Conservation (phyloP, 1,284 basidiomycete species). For the Kalmanozyma brasiliensis region DNA sequence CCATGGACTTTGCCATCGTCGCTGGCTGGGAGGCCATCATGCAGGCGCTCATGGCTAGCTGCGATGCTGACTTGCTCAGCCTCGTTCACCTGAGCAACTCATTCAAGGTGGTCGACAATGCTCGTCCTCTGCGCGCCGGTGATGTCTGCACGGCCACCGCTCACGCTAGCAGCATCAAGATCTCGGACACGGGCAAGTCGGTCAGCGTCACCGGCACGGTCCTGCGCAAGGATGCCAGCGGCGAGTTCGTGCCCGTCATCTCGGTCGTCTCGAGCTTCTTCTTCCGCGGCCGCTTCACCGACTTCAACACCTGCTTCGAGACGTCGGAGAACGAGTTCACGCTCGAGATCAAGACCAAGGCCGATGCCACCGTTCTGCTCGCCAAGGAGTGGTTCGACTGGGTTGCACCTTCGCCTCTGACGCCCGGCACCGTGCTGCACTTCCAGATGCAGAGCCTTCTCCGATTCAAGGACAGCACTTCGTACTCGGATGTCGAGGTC, state of each 20-base stretch:
- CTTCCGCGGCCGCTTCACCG: conserved; percentile 91
- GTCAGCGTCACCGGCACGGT: conserved; percentile 59
- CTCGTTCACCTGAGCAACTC: conserved; percentile 97
- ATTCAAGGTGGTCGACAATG: conserved; percentile 86
- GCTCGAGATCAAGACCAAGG: conserved; percentile 80
- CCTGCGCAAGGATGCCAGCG: conserved; percentile 57
- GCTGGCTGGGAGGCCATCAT: conserved; percentile 79
- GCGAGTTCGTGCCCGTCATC: conserved; percentile 89
- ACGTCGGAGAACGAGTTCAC: conserved; percentile 83
- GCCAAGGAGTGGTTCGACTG: conserved; percentile 99
- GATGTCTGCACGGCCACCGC: conserved; percentile 92
- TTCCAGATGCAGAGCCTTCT: conserved; percentile 89
- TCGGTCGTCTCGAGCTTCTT: conserved; percentile 95
- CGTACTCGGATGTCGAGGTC: conserved; percentile 84
- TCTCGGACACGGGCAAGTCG: conserved; percentile 86
- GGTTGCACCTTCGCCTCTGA: conserved; percentile 79
- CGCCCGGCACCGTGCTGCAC: conserved; percentile 82
- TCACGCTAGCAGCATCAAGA: conserved; percentile 86
- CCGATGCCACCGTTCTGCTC: conserved; percentile 86
- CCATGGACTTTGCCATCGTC: conserved; percentile 99
- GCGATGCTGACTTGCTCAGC: conserved; percentile 75
- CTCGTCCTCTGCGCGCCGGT: conserved; percentile 80
- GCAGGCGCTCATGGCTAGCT: conserved; percentile 62
- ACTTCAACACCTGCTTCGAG: conserved; percentile 96
- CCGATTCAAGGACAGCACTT: conserved; percentile 88